Evolutionary conservation across 306 rosid genomes (phyloP).

Genomic region (Benincasa hispida): DNA sequence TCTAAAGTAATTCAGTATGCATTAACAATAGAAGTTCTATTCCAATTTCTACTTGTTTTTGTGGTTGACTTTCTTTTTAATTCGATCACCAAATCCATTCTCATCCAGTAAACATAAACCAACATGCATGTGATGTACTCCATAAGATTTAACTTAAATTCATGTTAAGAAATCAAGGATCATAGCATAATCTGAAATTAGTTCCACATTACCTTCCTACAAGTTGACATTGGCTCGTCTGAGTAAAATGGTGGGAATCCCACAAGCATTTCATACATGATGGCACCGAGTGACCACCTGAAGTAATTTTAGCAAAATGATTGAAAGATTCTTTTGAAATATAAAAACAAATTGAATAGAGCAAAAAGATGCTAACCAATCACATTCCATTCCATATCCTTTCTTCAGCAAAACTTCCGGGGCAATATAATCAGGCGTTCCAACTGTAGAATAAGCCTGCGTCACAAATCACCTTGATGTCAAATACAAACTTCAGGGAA

Average conservation of each 20-base stretch:
- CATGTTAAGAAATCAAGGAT: conserved; percentile 3
- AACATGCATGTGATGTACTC: neutral
- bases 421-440: conserved; percentile 98
- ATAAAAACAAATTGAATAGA: neutral
- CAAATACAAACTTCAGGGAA: neutral
- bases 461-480: conserved; percentile 2
- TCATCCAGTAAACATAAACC: neutral
- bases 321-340: conserved; percentile 11
- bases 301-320: conserved; percentile 20
- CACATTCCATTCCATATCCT: conserved; percentile 99
- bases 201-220: conserved; percentile 70
- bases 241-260: conserved; percentile 98
- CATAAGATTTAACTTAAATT: neutral
- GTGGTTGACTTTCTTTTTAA: neutral
- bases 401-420: conserved; percentile 96
- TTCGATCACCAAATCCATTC: neutral
- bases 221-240: conserved; percentile 94
- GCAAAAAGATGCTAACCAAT: conserved; percentile 45
- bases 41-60: neutral
- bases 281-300: conserved; percentile 99
- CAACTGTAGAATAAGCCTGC: conserved; percentile 98
- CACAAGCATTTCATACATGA: conserved; percentile 99
- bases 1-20: neutral
- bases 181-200: neutral
- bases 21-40: neutral